Evolutionary conservation across 148 eudicot species (phyloP), one percentile per base, ranked within the genome.

Genomic region (Limonium bicolor): DNA sequence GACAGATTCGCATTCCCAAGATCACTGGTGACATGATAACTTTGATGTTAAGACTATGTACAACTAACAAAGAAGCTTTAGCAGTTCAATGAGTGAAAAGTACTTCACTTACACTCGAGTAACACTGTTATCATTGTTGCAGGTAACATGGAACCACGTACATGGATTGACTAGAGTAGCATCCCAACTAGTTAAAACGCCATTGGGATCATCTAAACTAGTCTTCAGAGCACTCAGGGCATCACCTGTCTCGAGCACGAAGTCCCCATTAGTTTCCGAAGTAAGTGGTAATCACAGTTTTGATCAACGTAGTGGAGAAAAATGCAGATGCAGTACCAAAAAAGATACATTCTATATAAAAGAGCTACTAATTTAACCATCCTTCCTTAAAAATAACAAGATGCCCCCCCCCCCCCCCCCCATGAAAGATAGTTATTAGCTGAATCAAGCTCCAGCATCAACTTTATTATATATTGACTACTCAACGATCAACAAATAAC

Each of bases 121-220:
- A 56, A 81, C 93, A 23, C 71, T 70, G 54, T 75, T 78, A 0
- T 78, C 79, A 42, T 18, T 34, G 66, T 78, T 75, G 72, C 96
- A 86, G 3, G 92, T 75, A 36, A 86, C 81, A 33, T 81, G 84
- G 54, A 72, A 75, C 96, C 96, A 86, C 18, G 79, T 63, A 56
- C 96, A 86, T 19, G 96, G 96, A 71, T 73, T 78, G 41, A 69
- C 84, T 58, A 68, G 78, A 31, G 87, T 75, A 22, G 81, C 40
- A 75, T 73, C 93, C 96, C 96, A 86, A 48, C 77, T 81, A 59
- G 76, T 76, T 28, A 86, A 48, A 39, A 75, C 79, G 39, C 73
- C 73, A 62, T 72, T 78, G 36, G 93, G 81, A 73, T 81, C 96
- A 30, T 51, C 51, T 55, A 81, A 70, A 48, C 35, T 48, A 14